These are phyloP conservation scores for Fibroporia radiculosa DNA, from an alignment of 768 basidiomycete genomes.

Conservation along the genomic window DNA sequence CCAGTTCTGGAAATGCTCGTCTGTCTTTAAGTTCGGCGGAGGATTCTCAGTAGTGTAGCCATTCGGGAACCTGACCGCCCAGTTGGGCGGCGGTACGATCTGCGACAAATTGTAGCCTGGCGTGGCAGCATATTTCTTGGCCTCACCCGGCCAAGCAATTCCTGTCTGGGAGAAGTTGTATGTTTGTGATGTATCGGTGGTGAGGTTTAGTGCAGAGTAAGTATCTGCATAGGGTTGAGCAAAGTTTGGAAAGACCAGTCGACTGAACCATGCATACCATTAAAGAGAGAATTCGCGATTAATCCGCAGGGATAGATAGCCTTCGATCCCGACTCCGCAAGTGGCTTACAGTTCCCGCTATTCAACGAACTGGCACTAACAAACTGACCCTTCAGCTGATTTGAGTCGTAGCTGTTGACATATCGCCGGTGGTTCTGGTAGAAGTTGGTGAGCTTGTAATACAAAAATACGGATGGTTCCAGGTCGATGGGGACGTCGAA, in stretches of 20 bases:
- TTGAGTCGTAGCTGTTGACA: conserved; percentile 80
- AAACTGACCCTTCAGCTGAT: conserved; percentile 75
- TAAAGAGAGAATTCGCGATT: conserved; percentile 96
- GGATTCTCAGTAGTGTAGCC: conserved; percentile 58
- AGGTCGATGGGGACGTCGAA: conserved; percentile 82
- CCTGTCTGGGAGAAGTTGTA: conserved; percentile 72
- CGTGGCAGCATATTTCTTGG: conserved; percentile 74
- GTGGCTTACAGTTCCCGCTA: conserved; percentile 81
- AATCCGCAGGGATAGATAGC: conserved; percentile 92
- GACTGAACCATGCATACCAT: conserved; percentile 56
- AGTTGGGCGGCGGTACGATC: conserved; percentile 92
- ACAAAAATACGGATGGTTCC: conserved; percentile 70
- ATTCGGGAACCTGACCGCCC: conserved; percentile 65
- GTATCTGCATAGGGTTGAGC: conserved; percentile 50
- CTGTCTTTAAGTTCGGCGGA: conserved; percentile 62
- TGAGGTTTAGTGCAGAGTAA: conserved; percentile 52
- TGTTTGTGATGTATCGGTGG: conserved; percentile 33
- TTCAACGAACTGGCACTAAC: conserved; percentile 44
- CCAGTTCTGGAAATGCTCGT: conserved; percentile 99
- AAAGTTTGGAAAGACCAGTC: background rate
- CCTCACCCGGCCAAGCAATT: conserved; percentile 96
- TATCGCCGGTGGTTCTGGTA: conserved; percentile 99
- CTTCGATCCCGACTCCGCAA: conserved; percentile 42
- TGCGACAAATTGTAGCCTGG: conserved; percentile 57
- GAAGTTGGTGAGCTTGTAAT: conserved; percentile 96